A percentile compares a stretch with the other conserved stretches of the same genome.
These are phyloP conservation scores for Oryza glaberrima DNA, from an alignment of 176 grass and related monocot genomes.

Conservation along the genomic window DNA sequence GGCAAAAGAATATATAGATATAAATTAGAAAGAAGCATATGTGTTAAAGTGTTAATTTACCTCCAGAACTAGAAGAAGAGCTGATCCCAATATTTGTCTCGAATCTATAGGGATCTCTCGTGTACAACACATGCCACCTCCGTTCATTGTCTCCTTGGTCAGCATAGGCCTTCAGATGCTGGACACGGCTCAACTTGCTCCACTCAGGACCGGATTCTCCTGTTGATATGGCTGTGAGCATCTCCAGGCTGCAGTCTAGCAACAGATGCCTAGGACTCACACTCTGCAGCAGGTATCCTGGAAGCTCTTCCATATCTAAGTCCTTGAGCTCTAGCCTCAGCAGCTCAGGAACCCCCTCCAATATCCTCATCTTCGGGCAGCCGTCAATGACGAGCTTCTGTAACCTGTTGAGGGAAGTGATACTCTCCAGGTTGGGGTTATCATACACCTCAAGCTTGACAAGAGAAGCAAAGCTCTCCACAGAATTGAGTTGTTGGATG, in stretches of 20 bases:
- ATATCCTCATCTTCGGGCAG: neutral
- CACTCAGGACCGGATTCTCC: neutral
- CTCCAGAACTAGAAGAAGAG: neutral
- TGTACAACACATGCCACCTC: neutral
- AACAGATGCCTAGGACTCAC: neutral
- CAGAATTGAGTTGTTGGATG: neutral
- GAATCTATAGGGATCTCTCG: neutral
- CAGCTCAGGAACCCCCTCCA: neutral
- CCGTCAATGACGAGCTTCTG: neutral
- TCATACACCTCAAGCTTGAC: neutral
- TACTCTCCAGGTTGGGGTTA: neutral
- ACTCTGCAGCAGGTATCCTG: neutral
- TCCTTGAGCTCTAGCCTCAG: neutral
- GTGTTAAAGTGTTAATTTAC: neutral
- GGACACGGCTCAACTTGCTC: neutral
- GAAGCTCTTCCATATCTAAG: neutral
- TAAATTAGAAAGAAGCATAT: neutral
- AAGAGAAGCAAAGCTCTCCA: slow-evolving; percentile 15
- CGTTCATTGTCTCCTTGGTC: neutral
- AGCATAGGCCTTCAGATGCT: neutral
- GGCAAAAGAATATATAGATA: neutral
- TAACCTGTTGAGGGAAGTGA: neutral
- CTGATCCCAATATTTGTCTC: neutral
- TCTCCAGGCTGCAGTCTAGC: neutral
- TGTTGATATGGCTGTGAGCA: neutral